Evolutionary conservation across 768 basidiomycete genomes (phyloP).

Genomic region (Pleurotus cornucopiae): DNA sequence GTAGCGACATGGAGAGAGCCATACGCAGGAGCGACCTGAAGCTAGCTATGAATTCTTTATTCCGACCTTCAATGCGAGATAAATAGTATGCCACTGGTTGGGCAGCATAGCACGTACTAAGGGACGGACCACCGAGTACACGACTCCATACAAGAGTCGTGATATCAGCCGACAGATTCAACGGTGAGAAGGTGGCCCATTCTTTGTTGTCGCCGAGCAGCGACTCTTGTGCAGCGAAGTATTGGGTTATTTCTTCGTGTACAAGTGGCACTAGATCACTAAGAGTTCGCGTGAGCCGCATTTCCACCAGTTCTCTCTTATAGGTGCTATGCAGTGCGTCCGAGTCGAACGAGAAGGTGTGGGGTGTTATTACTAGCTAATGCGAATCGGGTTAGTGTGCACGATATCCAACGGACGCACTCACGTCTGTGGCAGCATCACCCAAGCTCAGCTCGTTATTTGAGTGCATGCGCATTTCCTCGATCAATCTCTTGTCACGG

Average conservation of each 20-base stretch:
- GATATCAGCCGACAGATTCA: constrained; percentile 13
- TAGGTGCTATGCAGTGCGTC: not conserved
- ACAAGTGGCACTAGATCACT: not conserved
- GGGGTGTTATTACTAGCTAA: constrained; percentile 1
- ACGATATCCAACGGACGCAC: not conserved
- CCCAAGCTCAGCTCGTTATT: constrained; percentile 10
- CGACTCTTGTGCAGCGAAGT: not conserved
- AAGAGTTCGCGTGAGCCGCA: constrained; percentile 1
- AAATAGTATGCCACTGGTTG: no score
- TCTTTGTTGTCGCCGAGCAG: constrained; percentile 9
- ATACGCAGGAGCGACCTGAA: no score
- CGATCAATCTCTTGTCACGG: constrained; percentile 13
- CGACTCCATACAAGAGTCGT: constrained; percentile 21
- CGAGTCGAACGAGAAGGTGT: constrained; percentile 6
- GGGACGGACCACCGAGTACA: constrained; percentile 22
- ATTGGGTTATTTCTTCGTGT: constrained; percentile 2
- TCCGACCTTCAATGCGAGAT: no score
- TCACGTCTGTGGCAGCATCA: constrained; percentile 12
- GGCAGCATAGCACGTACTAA: constrained; percentile 14
- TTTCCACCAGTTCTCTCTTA: not conserved
- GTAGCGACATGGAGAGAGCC: no score
- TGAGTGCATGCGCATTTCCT: constrained; percentile 17
- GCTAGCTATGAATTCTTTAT: no score
- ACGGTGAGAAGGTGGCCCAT: constrained; percentile 14
- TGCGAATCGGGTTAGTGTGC: no score